phyloP scores from a whole-genome alignment of 2,329 filamentous ascomycete species.

The Periglandula ipomoeae region DNA sequence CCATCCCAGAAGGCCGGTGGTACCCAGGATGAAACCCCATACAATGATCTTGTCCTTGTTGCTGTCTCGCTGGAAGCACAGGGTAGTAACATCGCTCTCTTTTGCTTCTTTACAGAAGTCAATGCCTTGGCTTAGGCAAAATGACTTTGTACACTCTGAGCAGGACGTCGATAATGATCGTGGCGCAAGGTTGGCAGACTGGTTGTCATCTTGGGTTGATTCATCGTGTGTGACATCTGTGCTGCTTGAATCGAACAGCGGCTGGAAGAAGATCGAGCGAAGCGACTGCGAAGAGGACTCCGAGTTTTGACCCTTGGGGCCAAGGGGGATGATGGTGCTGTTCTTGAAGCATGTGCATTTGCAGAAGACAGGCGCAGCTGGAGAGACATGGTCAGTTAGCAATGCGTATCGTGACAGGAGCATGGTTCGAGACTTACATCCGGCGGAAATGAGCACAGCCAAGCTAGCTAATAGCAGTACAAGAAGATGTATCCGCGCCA shows the following conservation, averaged over 20 bases:
- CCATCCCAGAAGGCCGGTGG: constrained; percentile 50
- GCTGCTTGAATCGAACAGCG: constrained; percentile 12
- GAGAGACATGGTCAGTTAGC: constrained; percentile 13
- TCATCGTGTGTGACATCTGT: constrained; percentile 6
- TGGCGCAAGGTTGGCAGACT: constrained; percentile 12
- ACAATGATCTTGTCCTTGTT: constrained; percentile 59
- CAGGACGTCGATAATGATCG: constrained; percentile 39
- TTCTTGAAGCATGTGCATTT: constrained; percentile 64
- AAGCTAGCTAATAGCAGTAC: constrained; percentile 27
- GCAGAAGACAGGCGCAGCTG: constrained; percentile 56
- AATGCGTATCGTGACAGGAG: constrained; percentile 1
- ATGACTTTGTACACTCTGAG: constrained; percentile 54
- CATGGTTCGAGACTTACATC: constrained; percentile 26
- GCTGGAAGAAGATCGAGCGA: constrained; percentile 14
- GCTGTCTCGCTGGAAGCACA: constrained; percentile 59
- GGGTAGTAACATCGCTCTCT: constrained; percentile 52
- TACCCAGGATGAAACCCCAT: constrained; percentile 53
- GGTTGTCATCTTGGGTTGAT: neutral
- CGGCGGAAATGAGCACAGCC: constrained; percentile 27
- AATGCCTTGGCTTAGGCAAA: constrained; percentile 50
- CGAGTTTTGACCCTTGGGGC: constrained; percentile 28
- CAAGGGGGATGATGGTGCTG: constrained; percentile 56
- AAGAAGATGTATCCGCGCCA: constrained; percentile 31
- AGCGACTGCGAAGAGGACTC: constrained; percentile 17
- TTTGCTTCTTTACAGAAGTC: constrained; percentile 54